Evolutionary conservation across 495 filamentous ascomycete genomes (phyloP), one percentile per base, ranked within the genome.

Genomic region (Hypoxylon perforatum): DNA sequence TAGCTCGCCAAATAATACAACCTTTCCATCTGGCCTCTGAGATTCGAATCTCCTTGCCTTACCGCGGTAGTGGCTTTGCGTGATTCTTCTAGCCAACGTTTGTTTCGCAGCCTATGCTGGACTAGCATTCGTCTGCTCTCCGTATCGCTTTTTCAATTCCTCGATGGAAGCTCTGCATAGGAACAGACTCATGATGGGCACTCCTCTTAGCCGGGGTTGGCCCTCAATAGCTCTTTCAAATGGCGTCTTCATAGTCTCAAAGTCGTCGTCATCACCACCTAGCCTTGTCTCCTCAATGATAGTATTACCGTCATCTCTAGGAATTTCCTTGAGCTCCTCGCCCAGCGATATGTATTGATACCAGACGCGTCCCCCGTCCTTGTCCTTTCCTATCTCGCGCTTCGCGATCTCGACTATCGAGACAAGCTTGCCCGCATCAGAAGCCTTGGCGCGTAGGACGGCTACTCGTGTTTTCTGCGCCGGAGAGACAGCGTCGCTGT

Each of bases 391-490:
- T 42, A 92, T 77, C 23, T 86, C 80, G 18, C 87, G 77, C 65
- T 89, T 89, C 11, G 84, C 78, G 14, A 91, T 86, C 75, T 92
- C 90, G 25, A 82, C 80, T 19, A 91, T 81, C 12, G 83, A 86
- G 58, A 91, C 82, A 51, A 89, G 78, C 72, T 92, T 92, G 63
- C 77, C 73, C 4, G 84, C 79, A 1, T 78, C 79, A 4, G 67
- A 53, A 5, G 80, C 79, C 65, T 84, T 86, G 21, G 87, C 86
- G 59, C 81, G 79, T 14, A 91, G 67, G 10, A 84, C 48, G 9
- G 57, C 51, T 14, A 75, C 23, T 17, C 35, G 48, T 11, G 60
- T 48, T 44, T 71, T 71, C 10, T 30, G 23, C 15, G 60, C 36
- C 9, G 81, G 69, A 14, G 82, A 41, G 6, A 28, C 56, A 1